Evolutionary conservation across 352 stramenopile genomes (phyloP), one percentile per base, ranked within the genome.

Genomic region (Globisporangium nagaii): DNA sequence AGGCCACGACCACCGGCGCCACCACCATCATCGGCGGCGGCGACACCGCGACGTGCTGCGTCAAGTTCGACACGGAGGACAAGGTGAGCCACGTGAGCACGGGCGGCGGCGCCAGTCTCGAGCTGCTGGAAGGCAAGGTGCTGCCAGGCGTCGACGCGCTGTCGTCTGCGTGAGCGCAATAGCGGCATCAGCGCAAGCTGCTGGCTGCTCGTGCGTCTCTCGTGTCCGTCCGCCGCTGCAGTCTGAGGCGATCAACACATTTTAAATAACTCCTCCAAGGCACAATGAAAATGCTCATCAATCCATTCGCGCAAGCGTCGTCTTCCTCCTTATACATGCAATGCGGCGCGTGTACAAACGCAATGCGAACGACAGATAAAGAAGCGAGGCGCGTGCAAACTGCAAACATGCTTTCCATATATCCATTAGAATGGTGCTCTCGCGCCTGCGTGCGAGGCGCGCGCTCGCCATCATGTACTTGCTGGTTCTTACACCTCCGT

Each of bases 11-110:
- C 57, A 75, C 79, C 2, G 97, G 96, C 48, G 92, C 91, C 36
- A 98, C 95, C 51, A 98, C 96, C 46, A 99, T 99, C 65, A 98
- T 99, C 58, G 97, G 98, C 57, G 97, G 97, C 67, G 97, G 97
- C 55, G 98, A 99, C 82, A 98, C 95, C 47, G 84, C 82, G 51
- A 93, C 84, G 56, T 93, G 82, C 71, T 95, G 84, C 56, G 81
- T 89, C 52, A 93, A 92, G 75, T 93, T 83, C 64, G 66, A 91
- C 65, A 90, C 84, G 59, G 84, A 95, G 64, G 79, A 93, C 74
- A 93, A 95, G 79, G 82, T 95, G 60, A 93, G 82, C 64, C 84
- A 95, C 68, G 80, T 95, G 43, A 88, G 71, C 68, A 98, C 96
- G 50, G 96, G 96, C 57, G 96, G 96, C 54, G 96, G 96, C 58